These are phyloP conservation scores for Fraxinus cuspidata DNA, from an alignment of 257 asterid genomes.

Conservation along the genomic window DNA sequence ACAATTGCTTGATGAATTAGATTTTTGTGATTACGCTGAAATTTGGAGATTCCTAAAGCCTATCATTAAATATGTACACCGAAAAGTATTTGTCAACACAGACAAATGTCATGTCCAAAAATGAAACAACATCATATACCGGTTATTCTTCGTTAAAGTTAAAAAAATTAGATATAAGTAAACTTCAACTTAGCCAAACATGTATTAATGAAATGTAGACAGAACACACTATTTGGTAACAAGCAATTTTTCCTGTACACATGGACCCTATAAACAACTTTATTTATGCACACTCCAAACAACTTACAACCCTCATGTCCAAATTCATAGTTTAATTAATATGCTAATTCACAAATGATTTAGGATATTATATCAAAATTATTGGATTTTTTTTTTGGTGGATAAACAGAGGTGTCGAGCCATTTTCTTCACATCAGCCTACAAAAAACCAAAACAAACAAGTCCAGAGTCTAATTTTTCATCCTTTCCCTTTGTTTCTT, in stretches of 20 bases:
- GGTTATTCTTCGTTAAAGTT: too few relatives aligned
- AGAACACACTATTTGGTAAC: neutral
- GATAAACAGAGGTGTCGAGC: neutral
- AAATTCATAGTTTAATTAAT: conserved; percentile 2
- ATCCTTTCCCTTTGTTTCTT: neutral
- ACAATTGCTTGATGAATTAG: conserved; percentile 62
- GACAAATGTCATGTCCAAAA: conserved; percentile 14
- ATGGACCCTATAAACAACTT: neutral
- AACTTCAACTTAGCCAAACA: conserved; percentile 16
- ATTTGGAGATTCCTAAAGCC: neutral
- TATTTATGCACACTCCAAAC: neutral
- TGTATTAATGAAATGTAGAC: neutral
- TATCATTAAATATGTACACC: conserved; percentile 7
- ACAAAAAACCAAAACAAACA: neutral
- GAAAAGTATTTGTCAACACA: conserved; percentile 37
- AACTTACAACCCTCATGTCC: neutral
- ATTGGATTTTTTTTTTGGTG: neutral
- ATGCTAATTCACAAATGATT: neutral
- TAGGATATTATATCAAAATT: neutral
- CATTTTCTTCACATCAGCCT: neutral
- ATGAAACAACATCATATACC: conserved; percentile 23
- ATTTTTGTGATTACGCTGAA: conserved; percentile 40
- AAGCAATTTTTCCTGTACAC: neutral
- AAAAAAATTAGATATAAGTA: too few relatives aligned
- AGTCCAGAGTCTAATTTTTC: neutral